A percentile compares a stretch with the other conserved stretches of the same genome.
Conservation (phyloP, 2,329 filamentous ascomycete species). For the Microcera coccophila region DNA sequence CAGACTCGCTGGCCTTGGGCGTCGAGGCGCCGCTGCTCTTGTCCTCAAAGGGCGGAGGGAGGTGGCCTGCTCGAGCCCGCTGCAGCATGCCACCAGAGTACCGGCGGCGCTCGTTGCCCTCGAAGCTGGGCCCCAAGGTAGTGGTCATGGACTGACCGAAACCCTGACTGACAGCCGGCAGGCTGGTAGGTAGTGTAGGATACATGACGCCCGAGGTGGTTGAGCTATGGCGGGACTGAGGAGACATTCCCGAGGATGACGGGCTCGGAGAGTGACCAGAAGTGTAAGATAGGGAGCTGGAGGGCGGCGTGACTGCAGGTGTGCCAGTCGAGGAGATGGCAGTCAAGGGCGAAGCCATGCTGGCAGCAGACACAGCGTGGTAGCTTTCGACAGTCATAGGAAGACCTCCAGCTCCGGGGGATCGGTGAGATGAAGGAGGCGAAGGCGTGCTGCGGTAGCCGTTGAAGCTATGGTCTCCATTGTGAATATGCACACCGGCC, state of each 20-base stretch:
- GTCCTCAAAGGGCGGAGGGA: slow-evolving; percentile 28
- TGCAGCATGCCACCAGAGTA: slow-evolving; percentile 67
- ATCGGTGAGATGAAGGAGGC: slow-evolving; percentile 41
- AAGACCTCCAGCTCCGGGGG: slow-evolving; percentile 30
- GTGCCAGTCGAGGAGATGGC: slow-evolving; percentile 63
- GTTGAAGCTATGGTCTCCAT: slow-evolving; percentile 61
- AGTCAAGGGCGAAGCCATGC: slow-evolving; percentile 58
- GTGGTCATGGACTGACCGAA: slow-evolving; percentile 63
- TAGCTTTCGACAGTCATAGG: slow-evolving; percentile 35
- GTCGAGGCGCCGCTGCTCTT: slow-evolving; percentile 39
- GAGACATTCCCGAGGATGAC: slow-evolving; percentile 67
- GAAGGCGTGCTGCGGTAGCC: slow-evolving; percentile 57
- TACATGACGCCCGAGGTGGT: slow-evolving; percentile 61
- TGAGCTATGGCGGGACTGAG: slow-evolving; percentile 59
- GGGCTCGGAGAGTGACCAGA: slow-evolving; percentile 72
- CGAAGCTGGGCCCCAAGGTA: slow-evolving; percentile 65
- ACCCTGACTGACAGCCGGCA: slow-evolving; percentile 63
- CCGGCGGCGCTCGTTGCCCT: slow-evolving; percentile 59
- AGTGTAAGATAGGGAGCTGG: slow-evolving; percentile 70
- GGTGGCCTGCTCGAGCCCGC: slow-evolving; percentile 46
- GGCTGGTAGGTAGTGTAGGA: slow-evolving; percentile 57
- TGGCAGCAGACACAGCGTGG: slow-evolving; percentile 47
- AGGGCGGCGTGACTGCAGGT: slow-evolving; percentile 72
- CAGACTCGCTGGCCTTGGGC: slow-evolving; percentile 42
- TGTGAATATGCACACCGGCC: slow-evolving; percentile 71